Evolutionary conservation across 2,329 filamentous ascomycete genomes (phyloP), one percentile per base, ranked within the genome.

Genomic region (Periconia macrospinosa): DNA sequence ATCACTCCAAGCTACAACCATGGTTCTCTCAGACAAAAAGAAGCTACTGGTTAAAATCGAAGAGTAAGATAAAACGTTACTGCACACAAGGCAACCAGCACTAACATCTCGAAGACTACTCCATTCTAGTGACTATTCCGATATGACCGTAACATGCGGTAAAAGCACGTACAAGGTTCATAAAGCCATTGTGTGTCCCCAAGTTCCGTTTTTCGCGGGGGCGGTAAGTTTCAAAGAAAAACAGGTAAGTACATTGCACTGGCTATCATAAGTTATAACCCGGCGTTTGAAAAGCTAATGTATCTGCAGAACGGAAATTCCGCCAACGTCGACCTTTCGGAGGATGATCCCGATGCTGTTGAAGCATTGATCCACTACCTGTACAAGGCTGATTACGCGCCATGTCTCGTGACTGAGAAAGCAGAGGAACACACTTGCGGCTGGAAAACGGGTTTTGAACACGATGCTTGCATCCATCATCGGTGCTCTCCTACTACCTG

Each of bases 101-200:
- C n/a, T n/a, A n/a, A n/a, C n/a, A 27, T 3, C 5, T 27, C 8
- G 23, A 27, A 44, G 41, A 20, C 14, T 30, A 20, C 15, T 18
- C 23, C 13, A n/a, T 3, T 43, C 50, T 6, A 44, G 45, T 8
- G 18, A 41, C 3, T 53, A 55, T 27, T 55, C 55, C 3, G 61
- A 63, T 30, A 41, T 62, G 2, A 52, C 40, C 1, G 59, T 63
- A 15, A 57, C 42, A 2, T 65, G 56, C 14, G 48, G 48, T 7
- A 11, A 20, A 0, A 49, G 54, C 19, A 45, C 10, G 1, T 56
- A 58, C 45, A 57, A 54, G 15, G 55, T 59, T 6, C 62, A 65
- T 47, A 61, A 58, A 41, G 40, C 35, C 0, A 51, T 63, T 2
- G 50, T 62, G 2, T 63, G 57, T 37, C 23, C 41, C 6, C 49